Evolutionary conservation across 768 basidiomycete species (phyloP).

Genomic region (Russula brevipes): DNA sequence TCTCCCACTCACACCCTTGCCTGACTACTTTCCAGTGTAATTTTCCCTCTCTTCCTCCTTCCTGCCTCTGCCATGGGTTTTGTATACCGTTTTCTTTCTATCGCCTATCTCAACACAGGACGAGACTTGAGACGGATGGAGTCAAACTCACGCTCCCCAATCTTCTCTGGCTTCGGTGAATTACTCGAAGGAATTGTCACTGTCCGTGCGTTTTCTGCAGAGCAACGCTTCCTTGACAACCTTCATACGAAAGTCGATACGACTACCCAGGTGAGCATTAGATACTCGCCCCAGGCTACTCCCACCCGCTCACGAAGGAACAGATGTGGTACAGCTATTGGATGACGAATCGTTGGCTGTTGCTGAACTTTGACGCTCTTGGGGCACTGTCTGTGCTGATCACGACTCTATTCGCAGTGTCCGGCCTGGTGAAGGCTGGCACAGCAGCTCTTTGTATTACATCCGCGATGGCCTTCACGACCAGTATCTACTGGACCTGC

Average conservation of each 20-base stretch:
- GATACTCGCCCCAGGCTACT: background rate
- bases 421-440: slow-evolving; percentile 53
- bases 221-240: slow-evolving; percentile 68
- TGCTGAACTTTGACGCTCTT: slow-evolving; percentile 76
- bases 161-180: slow-evolving; percentile 79
- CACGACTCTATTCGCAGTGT: slow-evolving; percentile 72
- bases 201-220: slow-evolving; percentile 84
- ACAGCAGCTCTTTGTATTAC: slow-evolving; percentile 71
- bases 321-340: slow-evolving; percentile 85
- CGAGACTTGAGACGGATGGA: slow-evolving; percentile 88
- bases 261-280: slow-evolving; percentile 58
- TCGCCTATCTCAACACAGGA: slow-evolving; percentile 73
- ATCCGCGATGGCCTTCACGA: slow-evolving; percentile 60
- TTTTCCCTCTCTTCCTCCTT: slow-evolving; percentile 80
- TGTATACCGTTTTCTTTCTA: slow-evolving; percentile 62
- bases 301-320: background rate
- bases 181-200: slow-evolving; percentile 88
- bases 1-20: slow-evolving; percentile 27
- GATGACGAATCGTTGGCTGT: slow-evolving; percentile 87
- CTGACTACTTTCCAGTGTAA: slow-evolving; percentile 36
- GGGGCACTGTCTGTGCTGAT: slow-evolving; percentile 68
- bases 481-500: slow-evolving; percentile 47
- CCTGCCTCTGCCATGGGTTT: slow-evolving; percentile 71
- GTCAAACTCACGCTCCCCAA: slow-evolving; percentile 79
- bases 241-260: slow-evolving; percentile 69